Evolutionary conservation across 1,139 yeast species (phyloP).

Genomic region (Eremothecium sinecaudum): DNA sequence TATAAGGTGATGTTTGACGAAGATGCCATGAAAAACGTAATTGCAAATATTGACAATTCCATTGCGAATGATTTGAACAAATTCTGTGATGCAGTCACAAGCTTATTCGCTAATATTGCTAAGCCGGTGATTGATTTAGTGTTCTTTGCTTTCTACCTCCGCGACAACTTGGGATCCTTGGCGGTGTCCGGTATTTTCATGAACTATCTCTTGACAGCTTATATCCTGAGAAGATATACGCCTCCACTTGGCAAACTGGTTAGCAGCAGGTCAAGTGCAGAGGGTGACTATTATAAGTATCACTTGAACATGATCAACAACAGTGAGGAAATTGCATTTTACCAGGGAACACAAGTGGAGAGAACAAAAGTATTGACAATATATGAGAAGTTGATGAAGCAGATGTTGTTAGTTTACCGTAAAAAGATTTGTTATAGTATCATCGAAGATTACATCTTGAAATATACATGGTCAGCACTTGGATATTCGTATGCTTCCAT

Average conservation of each 20-base stretch:
- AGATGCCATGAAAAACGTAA: constrained; percentile 30
- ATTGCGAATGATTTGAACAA: constrained; percentile 78
- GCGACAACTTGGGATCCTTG: constrained; percentile 77
- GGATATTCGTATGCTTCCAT: constrained; percentile 85
- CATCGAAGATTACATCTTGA: constrained; percentile 77
- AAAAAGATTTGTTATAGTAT: constrained; percentile 53
- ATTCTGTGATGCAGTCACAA: constrained; percentile 75
- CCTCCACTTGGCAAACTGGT: constrained; percentile 82
- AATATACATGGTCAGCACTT: constrained; percentile 91
- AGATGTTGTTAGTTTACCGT: constrained; percentile 36
- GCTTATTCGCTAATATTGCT: constrained; percentile 80
- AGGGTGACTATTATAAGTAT: constrained; percentile 82
- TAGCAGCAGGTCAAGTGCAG: constrained; percentile 64
- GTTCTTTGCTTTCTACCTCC: constrained; percentile 76
- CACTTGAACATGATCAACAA: constrained; percentile 79
- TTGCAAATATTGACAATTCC: constrained; percentile 54
- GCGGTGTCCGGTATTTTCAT: constrained; percentile 76
- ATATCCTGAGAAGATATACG: constrained; percentile 59
- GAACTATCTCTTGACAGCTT: constrained; percentile 75
- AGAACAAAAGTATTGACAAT: constrained; percentile 54
- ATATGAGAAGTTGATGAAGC: constrained; percentile 50
- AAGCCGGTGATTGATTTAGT: constrained; percentile 83
- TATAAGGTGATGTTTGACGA: constrained; percentile 56
- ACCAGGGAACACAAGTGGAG: constrained; percentile 83
- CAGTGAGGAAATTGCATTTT: constrained; percentile 90